phyloP scores from a whole-genome alignment of 108 stramenopile genomes.

The Pseudonitzschia delicatissima region DNA sequence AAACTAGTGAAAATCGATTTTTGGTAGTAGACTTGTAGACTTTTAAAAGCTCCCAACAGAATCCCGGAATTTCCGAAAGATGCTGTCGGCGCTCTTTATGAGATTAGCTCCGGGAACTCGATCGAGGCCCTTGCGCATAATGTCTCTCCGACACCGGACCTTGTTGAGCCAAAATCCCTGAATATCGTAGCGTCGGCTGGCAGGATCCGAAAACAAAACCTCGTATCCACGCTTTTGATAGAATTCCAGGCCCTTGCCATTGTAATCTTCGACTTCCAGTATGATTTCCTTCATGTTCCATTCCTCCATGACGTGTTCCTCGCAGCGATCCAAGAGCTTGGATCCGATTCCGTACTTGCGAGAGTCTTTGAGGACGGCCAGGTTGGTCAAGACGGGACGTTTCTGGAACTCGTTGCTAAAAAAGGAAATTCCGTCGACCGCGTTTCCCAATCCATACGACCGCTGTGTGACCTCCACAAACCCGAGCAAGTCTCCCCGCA shows the following conservation, averaged over 20 bases:
- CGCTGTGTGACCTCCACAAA: constrained; percentile 71
- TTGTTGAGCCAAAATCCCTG: constrained; percentile 60
- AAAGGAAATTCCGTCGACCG: constrained; percentile 1
- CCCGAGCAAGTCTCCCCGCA: constrained; percentile 67
- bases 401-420: constrained; percentile 1
- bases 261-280: constrained; percentile 84
- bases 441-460: constrained; percentile 59
- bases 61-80: neutral
- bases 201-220: constrained; percentile 67
- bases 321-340: constrained; percentile 60
- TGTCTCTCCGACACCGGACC: constrained; percentile 55
- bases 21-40: neutral
- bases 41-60: neutral
- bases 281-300: constrained; percentile 75
- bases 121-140: constrained; percentile 56
- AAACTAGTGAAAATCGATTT: too few relatives aligned
- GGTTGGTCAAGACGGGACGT: constrained; percentile 69
- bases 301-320: constrained; percentile 42
- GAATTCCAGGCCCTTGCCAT: constrained; percentile 56
- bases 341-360: constrained; percentile 69
- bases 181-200: constrained; percentile 65
- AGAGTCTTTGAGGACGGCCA: constrained; percentile 55
- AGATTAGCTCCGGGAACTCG: constrained; percentile 1
- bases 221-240: constrained; percentile 72
- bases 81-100: constrained; percentile 6